Base-by-base conservation (phyloP, 768 basidiomycete species). In the Kwoniella bestiolae region DNA sequence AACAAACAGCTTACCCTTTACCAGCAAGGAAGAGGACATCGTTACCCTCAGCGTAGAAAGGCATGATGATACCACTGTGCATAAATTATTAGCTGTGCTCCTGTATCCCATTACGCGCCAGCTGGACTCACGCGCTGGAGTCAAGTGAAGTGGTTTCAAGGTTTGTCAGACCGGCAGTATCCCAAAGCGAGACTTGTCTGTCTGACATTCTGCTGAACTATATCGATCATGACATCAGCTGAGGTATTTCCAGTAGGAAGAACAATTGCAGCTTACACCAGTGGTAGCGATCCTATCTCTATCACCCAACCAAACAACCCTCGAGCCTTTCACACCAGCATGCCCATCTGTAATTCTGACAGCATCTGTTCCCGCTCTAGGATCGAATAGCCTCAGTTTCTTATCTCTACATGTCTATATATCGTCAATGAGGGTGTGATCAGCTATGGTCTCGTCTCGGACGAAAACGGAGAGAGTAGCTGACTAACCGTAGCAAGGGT, bases 181-280 rank as follows among this genome's bases (percentile, higher is more conserved):
- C 94, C 95, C 94, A 99, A 47, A 99, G 82, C 60, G 84, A 85
- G 34, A 93, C 85, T 80, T 99, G 93, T 8, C 95, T 86, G 79
- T 99, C 95, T 52, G 91, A 92, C 91, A 94, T 95, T 82, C 88
- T 92, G 82, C 91, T 92, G 82, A 98, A 98, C 79, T 81, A 56
- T 11, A 26, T 21, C 2, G 3, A 9, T n/a, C 12, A 29, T 5
- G 34, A 5, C 2, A 46, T 52, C 9, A 52, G 12, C 50, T 35
- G 14, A n/a, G 49, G 5, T 26, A 21, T 9, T 16, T 41, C 18
- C 16, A 11, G 35, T 45, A 49, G 21, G 41, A 11, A 25, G 35
- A 50, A 66, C 44, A 49, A 38, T 29, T 18, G 18, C 35, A 29
- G 68, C 78, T 69, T 47, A 81, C 80, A 0, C 95, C 95, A 14